Conservation (phyloP, 2,329 filamentous ascomycete genomes). For the Hansfordia pulvinata region DNA sequence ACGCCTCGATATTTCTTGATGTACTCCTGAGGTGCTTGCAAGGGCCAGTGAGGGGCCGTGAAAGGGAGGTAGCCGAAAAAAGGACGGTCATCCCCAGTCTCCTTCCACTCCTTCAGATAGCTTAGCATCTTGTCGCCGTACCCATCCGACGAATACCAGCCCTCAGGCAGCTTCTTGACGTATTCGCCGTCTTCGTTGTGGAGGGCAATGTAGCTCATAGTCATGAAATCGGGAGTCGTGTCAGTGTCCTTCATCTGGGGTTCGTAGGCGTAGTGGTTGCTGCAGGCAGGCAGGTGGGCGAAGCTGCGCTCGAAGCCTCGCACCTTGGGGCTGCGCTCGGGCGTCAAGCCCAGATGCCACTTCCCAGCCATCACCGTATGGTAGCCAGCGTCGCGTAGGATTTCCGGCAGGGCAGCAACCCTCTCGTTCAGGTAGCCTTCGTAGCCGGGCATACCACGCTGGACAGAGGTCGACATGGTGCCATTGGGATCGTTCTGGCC, state of each 20-base stretch:
- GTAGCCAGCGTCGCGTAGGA: slow-evolving; percentile 44
- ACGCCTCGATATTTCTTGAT: slow-evolving; percentile 42
- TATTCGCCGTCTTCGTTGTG: slow-evolving; percentile 23
- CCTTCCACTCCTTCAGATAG: slow-evolving; percentile 33
- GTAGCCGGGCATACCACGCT: slow-evolving; percentile 45
- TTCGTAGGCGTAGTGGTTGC: slow-evolving; percentile 39
- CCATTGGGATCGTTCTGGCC: slow-evolving; percentile 17
- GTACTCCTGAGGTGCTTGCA: slow-evolving; percentile 42
- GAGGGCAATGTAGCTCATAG: slow-evolving; percentile 23
- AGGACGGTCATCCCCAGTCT: slow-evolving; percentile 19
- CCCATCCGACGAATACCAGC: slow-evolving; percentile 38
- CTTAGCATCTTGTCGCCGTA: slow-evolving; percentile 37
- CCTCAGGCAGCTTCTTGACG: slow-evolving; percentile 28
- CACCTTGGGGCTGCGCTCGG: slow-evolving; percentile 38
- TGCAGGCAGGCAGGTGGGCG: slow-evolving; percentile 45
- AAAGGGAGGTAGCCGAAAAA: slow-evolving; percentile 50
- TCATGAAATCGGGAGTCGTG: slow-evolving; percentile 23
- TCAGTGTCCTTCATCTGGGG: slow-evolving; percentile 24
- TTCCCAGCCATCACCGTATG: slow-evolving; percentile 48
- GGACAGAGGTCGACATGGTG: slow-evolving; percentile 20
- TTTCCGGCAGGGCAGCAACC: slow-evolving; percentile 43
- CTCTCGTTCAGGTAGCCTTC: slow-evolving; percentile 50
- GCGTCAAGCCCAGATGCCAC: slow-evolving; percentile 47
- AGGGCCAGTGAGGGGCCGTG: slow-evolving; percentile 49
- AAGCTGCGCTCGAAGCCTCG: slow-evolving; percentile 47